Conservation (phyloP, 495 filamentous ascomycete genomes). For the Aspergillus bridgeri region DNA sequence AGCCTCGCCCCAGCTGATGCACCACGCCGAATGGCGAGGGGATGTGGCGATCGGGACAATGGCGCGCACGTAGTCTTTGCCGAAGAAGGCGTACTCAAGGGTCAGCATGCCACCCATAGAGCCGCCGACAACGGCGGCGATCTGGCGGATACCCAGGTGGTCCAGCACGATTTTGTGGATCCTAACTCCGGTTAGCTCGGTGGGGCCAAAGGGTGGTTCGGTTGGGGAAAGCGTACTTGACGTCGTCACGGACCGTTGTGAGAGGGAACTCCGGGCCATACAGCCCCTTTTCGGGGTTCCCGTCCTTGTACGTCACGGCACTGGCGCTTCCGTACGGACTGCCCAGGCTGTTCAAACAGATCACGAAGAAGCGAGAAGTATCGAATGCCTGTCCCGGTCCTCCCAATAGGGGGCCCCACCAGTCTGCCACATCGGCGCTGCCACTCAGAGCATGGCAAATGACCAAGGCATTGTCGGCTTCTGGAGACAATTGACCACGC, state of each 20-base stretch:
- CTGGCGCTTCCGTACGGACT: constrained; percentile 96
- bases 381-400: constrained; percentile 90
- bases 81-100: constrained; percentile 94
- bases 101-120: constrained; percentile 98
- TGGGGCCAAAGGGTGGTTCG: neutral
- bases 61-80: constrained; percentile 84
- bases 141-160: constrained; percentile 77
- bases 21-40: constrained; percentile 94
- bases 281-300: constrained; percentile 64
- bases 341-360: constrained; percentile 94
- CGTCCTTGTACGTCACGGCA: constrained; percentile 85
- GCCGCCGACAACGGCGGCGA: constrained; percentile 90
- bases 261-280: constrained; percentile 97
- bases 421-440: constrained; percentile 93
- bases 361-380: constrained; percentile 83
- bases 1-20: constrained; percentile 97
- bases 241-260: constrained; percentile 93
- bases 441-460: constrained; percentile 97
- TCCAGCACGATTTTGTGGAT: constrained; percentile 91
- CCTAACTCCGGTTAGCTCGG: constrained; percentile 44
- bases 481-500: constrained; percentile 68
- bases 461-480: constrained; percentile 86
- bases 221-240: constrained; percentile 59
- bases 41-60: constrained; percentile 96
- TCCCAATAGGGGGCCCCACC: constrained; percentile 95